Conservation (phyloP, 495 filamentous ascomycete species). For the Tirmania nivea region DNA sequence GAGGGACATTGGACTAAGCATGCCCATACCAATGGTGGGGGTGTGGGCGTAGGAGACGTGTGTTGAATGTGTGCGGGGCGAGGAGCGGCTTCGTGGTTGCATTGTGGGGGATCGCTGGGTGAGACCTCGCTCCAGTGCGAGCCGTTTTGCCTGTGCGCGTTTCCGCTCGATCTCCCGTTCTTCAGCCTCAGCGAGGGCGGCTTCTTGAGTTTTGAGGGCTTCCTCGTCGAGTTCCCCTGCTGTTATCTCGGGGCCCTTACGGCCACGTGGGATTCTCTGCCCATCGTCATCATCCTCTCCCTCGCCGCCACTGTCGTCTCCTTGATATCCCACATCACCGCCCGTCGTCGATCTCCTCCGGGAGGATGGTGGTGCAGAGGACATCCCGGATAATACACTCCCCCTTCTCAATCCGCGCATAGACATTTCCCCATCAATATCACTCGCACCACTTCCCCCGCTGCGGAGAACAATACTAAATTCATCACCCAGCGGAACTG, state of each 20-base stretch:
- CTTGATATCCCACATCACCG: neutral
- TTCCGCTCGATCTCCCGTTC: constrained; percentile 46
- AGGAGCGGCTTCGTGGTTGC: constrained; percentile 20
- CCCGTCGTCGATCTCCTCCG: neutral
- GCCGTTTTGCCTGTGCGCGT: constrained; percentile 44
- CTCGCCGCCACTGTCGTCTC: constrained; percentile 4
- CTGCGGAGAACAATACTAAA: constrained; percentile 58
- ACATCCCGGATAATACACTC: constrained; percentile 26
- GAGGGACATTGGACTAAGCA: no score
- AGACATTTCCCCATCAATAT: constrained; percentile 49
- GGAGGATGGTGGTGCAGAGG: neutral
- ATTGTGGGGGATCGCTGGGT: neutral
- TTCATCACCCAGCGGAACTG: constrained; percentile 80
- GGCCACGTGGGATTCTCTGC: constrained; percentile 12
- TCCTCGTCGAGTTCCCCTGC: constrained; percentile 33
- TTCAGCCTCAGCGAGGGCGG: constrained; percentile 42
- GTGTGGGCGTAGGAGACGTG: no score
- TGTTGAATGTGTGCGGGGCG: no score
- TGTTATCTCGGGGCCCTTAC: constrained; percentile 18
- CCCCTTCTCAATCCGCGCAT: constrained; percentile 35
- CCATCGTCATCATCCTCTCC: constrained; percentile 20
- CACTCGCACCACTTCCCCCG: constrained; percentile 34
- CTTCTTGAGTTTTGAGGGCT: constrained; percentile 60
- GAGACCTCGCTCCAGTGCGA: constrained; percentile 53
- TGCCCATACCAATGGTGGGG: no score